phyloP scores from a whole-genome alignment of 768 basidiomycete species.

The Tricholoma furcatifolium region DNA sequence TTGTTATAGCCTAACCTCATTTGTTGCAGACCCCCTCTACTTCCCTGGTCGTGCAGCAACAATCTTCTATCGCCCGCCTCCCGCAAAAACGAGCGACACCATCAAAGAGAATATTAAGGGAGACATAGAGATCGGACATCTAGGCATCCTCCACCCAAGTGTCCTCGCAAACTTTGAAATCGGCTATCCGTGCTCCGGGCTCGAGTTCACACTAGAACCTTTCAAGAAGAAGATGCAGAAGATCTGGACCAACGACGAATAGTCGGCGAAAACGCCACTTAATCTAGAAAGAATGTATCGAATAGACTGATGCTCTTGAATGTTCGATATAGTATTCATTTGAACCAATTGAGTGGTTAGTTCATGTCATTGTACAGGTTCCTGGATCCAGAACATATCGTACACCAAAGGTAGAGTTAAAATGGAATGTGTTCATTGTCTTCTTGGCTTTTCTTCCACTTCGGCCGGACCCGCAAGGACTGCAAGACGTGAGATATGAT shows the following conservation, averaged over 20 bases:
- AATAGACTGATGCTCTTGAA: constrained; percentile 8
- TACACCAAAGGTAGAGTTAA: not conserved
- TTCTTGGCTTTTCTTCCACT: constrained; percentile 32
- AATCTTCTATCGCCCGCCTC: constrained; percentile 77
- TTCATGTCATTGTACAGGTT: not conserved
- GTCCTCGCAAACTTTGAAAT: constrained; percentile 95
- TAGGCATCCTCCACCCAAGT: constrained; percentile 91
- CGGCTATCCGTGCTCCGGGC: constrained; percentile 87
- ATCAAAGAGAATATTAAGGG: constrained; percentile 46
- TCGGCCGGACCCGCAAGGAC: constrained; percentile 37
- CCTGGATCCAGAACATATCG: not conserved
- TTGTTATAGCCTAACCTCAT: not conserved
- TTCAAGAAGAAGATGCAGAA: constrained; percentile 74
- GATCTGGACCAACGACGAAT: constrained; percentile 56
- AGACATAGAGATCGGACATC: constrained; percentile 80
- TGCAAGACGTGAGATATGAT: constrained; percentile 1
- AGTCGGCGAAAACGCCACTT: constrained; percentile 13
- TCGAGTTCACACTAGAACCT: constrained; percentile 95
- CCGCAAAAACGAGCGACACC: constrained; percentile 28
- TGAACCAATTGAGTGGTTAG: not conserved
- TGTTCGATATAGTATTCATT: not conserved
- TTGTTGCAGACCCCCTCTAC: constrained; percentile 75
- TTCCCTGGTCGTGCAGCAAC: constrained; percentile 95
- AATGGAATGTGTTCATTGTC: constrained; percentile 5
- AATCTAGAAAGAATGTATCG: constrained; percentile 18